These are phyloP conservation scores for Verbascum thapsus DNA, from an alignment of 257 asterid genomes.

Conservation along the genomic window DNA sequence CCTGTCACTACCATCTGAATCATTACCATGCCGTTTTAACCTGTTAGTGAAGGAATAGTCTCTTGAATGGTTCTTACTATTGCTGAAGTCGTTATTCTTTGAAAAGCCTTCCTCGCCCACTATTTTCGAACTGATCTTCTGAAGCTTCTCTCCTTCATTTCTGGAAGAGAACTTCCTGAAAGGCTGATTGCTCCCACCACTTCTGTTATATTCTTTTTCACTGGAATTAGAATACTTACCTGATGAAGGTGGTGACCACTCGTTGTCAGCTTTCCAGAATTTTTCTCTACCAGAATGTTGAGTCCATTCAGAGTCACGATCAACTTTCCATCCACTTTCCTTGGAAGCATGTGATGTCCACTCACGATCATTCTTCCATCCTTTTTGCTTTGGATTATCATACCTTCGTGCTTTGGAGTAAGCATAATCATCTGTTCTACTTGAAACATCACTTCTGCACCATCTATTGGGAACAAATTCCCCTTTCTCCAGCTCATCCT, in stretches of 20 bases:
- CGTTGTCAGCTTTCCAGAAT: conserved; percentile 59
- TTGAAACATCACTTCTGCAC: conserved; percentile 62
- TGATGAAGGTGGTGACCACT: conserved; percentile 67
- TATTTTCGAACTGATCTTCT: conserved; percentile 59
- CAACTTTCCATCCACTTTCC: conserved; percentile 54
- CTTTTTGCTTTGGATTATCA: conserved; percentile 44
- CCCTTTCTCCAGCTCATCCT: conserved; percentile 75
- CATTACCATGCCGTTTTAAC: conserved; percentile 71
- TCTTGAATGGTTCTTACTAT: conserved; percentile 69
- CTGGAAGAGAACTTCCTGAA: conserved; percentile 64
- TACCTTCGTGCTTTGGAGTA: conserved; percentile 68
- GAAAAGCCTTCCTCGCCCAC: conserved; percentile 63
- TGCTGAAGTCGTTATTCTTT: conserved; percentile 63
- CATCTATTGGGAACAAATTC: conserved; percentile 81
- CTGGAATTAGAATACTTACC: conserved; percentile 64
- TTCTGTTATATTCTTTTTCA: conserved; percentile 68
- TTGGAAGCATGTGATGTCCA: conserved; percentile 40
- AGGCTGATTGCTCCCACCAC: conserved; percentile 54
- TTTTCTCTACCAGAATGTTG: conserved; percentile 55
- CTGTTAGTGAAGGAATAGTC: conserved; percentile 58
- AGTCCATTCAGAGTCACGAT: conserved; percentile 45
- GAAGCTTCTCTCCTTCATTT: conserved; percentile 64
- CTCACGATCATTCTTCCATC: conserved; percentile 47
- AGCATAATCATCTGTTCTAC: conserved; percentile 66
- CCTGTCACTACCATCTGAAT: conserved; percentile 60